Percentiles rank a stretch among this genome's conserved stretches.
phyloP scores from a whole-genome alignment of 202 grass and related monocot genomes.

The Zizania palustris region DNA sequence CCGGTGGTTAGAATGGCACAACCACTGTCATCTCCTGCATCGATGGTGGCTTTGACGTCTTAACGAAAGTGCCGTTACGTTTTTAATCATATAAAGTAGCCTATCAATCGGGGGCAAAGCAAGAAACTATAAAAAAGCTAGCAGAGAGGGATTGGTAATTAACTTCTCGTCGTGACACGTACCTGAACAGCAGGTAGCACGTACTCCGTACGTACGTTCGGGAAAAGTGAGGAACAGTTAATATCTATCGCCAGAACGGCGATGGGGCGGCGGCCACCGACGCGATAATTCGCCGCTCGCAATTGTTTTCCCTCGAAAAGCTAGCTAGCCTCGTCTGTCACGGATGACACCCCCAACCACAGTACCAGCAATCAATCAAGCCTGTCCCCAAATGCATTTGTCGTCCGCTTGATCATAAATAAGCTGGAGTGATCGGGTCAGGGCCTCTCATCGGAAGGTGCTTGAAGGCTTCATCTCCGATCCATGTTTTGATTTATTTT shows the following conservation, averaged over 20 bases:
- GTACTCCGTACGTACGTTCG: constrained; percentile 27
- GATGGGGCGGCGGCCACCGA: constrained; percentile 36
- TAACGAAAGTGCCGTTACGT: constrained; percentile 28
- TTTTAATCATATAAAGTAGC: constrained; percentile 12
- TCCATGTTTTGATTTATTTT: not conserved
- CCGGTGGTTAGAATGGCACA: constrained; percentile 33
- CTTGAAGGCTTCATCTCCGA: constrained; percentile 15
- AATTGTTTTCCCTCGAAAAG: constrained; percentile 36
- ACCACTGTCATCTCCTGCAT: not conserved
- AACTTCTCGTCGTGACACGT: not conserved
- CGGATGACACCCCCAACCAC: constrained; percentile 42
- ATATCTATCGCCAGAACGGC: constrained; percentile 29
- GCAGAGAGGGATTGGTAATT: not conserved
- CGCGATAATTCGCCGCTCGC: constrained; percentile 36
- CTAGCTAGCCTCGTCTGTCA: constrained; percentile 46
- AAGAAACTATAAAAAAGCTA: not conserved
- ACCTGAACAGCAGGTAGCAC: constrained; percentile 43
- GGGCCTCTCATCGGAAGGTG: constrained; percentile 24
- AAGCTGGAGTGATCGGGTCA: not conserved
- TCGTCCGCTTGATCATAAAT: not conserved
- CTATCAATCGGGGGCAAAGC: not conserved
- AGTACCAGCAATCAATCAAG: constrained; percentile 31
- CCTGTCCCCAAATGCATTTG: not conserved
- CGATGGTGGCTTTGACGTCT: constrained; percentile 25
- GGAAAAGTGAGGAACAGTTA: constrained; percentile 17